A percentile compares a stretch with the other conserved stretches of the same genome.
Evolutionary conservation across 2,329 filamentous ascomycete genomes (phyloP).

Genomic region (Fusarium sulawesiense): DNA sequence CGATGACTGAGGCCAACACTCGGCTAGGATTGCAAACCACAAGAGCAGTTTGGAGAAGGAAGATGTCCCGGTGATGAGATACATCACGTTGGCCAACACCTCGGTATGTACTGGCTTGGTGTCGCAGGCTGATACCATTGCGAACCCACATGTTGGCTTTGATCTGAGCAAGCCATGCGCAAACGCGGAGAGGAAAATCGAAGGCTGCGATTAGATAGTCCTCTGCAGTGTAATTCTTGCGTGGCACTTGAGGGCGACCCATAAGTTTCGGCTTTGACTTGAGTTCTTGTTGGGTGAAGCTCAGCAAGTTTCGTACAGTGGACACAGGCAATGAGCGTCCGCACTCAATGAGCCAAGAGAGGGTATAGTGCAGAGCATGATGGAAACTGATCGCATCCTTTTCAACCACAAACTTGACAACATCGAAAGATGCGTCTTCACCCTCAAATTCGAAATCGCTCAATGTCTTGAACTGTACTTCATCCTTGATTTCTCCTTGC

Average conservation of each 20-base stretch:
- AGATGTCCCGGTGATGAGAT: constrained; percentile 93
- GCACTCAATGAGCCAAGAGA: constrained; percentile 95
- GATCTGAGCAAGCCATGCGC: constrained; percentile 97
- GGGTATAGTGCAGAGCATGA: constrained; percentile 92
- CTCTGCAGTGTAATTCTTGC: constrained; percentile 71
- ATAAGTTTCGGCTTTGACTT: constrained; percentile 72
- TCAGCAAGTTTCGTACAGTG: constrained; percentile 74
- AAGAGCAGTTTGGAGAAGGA: constrained; percentile 90
- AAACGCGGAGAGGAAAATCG: constrained; percentile 92
- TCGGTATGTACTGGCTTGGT: constrained; percentile 94
- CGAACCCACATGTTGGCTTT: constrained; percentile 98
- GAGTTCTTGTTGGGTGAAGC: constrained; percentile 78
- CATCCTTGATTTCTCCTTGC: constrained; percentile 87
- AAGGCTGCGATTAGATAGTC: constrained; percentile 89
- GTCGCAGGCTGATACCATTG: constrained; percentile 93
- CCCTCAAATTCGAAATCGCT: constrained; percentile 83
- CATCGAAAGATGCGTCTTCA: constrained; percentile 65
- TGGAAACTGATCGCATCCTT: constrained; percentile 96
- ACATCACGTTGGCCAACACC: constrained; percentile 91
- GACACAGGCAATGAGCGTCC: constrained; percentile 79
- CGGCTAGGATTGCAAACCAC: constrained; percentile 85
- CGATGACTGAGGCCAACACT: constrained; percentile 88
- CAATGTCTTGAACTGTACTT: constrained; percentile 83
- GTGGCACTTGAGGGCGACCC: constrained; percentile 67
- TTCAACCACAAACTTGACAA: constrained; percentile 90